Percentiles rank a stretch among this genome's conserved stretches.
These are phyloP conservation scores for Trametes meyenii DNA, from an alignment of 768 basidiomycete genomes.

Conservation along the genomic window DNA sequence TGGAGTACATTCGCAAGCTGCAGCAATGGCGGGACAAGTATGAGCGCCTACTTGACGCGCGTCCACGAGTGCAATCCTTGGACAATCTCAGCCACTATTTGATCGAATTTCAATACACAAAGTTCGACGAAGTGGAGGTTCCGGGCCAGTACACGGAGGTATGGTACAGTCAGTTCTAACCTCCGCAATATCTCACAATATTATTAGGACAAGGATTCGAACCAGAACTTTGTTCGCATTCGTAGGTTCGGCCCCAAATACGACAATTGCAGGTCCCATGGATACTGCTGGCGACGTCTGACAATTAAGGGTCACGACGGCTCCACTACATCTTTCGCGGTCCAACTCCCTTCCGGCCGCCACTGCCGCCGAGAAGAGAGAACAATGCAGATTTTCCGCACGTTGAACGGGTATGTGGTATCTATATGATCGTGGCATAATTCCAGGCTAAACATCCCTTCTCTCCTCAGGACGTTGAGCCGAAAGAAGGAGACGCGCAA, in stretches of 20 bases:
- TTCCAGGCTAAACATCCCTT: constrained; percentile 1
- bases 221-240: constrained; percentile 88
- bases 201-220: constrained; percentile 88
- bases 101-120: constrained; percentile 96
- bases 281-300: constrained; percentile 87
- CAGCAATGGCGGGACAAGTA: constrained; percentile 93
- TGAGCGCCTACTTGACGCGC: constrained; percentile 78
- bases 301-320: constrained; percentile 91
- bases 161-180: constrained; percentile 16
- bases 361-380: constrained; percentile 91
- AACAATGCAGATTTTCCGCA: constrained; percentile 90
- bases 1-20: constrained; percentile 88
- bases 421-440: background rate
- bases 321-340: constrained; percentile 85
- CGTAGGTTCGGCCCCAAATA: constrained; percentile 89
- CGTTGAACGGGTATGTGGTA: constrained; percentile 78
- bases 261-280: constrained; percentile 86
- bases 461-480: constrained; percentile 61
- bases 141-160: constrained; percentile 99
- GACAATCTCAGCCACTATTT: constrained; percentile 90
- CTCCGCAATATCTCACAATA: constrained; percentile 3
- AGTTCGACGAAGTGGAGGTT: constrained; percentile 96
- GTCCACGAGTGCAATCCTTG: constrained; percentile 82
- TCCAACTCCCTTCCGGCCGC: constrained; percentile 85
- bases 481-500: constrained; percentile 93